phyloP scores from a whole-genome alignment of 768 basidiomycete species.

The Lyophyllum decastes region DNA sequence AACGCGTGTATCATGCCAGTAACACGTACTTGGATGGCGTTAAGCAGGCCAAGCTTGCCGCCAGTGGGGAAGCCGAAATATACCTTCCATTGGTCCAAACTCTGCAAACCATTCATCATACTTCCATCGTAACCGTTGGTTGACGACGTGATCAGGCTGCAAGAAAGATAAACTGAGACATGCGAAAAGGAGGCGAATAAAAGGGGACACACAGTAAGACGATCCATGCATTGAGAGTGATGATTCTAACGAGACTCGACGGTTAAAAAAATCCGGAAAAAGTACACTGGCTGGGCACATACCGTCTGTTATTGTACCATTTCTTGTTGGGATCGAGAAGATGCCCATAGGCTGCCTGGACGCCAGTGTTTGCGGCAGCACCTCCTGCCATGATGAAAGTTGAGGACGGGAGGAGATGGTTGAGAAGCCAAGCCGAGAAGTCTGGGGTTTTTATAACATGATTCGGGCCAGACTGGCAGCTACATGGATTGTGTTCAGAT shows the following conservation, averaged over 20 bases:
- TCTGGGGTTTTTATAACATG: conserved; percentile 31
- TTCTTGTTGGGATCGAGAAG: conserved; percentile 65
- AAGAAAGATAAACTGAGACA: background rate
- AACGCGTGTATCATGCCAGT: background rate
- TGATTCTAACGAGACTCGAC: conserved; percentile 41
- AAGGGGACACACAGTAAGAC: conserved; percentile 51
- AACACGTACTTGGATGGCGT: conserved; percentile 66
- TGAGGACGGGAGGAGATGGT: conserved; percentile 29
- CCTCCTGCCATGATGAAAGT: conserved; percentile 55
- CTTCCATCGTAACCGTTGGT: conserved; percentile 78
- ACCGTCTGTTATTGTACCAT: conserved; percentile 81
- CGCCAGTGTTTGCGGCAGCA: conserved; percentile 37
- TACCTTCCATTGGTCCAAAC: conserved; percentile 58
- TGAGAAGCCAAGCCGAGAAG: conserved; percentile 27
- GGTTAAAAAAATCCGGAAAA: background rate
- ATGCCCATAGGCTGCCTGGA: conserved; percentile 44
- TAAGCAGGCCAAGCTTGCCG: conserved; percentile 64
- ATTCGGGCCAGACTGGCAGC: conserved; percentile 15
- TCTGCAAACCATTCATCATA: conserved; percentile 82
- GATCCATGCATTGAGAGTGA: conserved; percentile 70
- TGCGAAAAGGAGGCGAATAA: background rate
- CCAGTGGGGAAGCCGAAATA: conserved; percentile 64
- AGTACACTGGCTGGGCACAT: background rate
- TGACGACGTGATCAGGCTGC: conserved; percentile 71
- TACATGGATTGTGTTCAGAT: conserved; percentile 30